Evolutionary conservation across 2,329 filamentous ascomycete genomes (phyloP).

Genomic region (Cercospora nicotianae): DNA sequence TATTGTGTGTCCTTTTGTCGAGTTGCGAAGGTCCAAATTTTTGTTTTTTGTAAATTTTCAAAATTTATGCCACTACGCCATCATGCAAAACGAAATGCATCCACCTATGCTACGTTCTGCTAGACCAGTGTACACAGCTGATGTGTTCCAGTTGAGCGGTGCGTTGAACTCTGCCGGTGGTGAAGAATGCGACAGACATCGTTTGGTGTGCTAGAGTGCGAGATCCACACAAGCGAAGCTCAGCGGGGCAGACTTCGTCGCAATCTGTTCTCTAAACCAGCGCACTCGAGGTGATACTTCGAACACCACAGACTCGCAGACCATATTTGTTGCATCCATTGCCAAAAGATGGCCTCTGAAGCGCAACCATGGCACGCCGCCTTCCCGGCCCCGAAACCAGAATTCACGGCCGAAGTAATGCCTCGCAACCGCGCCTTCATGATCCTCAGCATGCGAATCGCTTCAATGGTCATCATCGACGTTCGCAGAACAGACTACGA

Average conservation of each 20-base stretch:
- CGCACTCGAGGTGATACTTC: not conserved
- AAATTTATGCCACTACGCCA: no score
- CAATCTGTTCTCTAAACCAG: not conserved
- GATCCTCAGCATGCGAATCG: slow-evolving; percentile 40
- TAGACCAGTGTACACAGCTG: no score
- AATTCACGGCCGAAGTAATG: slow-evolving; percentile 41
- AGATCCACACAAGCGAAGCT: not conserved
- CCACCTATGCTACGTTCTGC: no score
- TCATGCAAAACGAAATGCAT: no score
- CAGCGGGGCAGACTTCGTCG: not conserved
- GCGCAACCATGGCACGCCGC: slow-evolving; percentile 44
- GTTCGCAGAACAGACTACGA: slow-evolving; percentile 51
- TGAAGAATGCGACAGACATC: no score
- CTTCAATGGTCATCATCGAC: slow-evolving; percentile 46
- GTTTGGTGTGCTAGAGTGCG: no score
- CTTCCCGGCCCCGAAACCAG: slow-evolving; percentile 43
- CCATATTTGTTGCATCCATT: not conserved
- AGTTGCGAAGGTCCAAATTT: no score
- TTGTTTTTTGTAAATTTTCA: not conserved
- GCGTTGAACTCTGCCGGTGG: no score
- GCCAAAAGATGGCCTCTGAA: slow-evolving; percentile 24
- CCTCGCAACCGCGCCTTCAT: slow-evolving; percentile 41
- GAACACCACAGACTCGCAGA: not conserved
- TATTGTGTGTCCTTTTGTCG: no score
- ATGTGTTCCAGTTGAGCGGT: no score